Conservation (phyloP, 2,329 filamentous ascomycete genomes). For the Juglanconis juglandina region DNA sequence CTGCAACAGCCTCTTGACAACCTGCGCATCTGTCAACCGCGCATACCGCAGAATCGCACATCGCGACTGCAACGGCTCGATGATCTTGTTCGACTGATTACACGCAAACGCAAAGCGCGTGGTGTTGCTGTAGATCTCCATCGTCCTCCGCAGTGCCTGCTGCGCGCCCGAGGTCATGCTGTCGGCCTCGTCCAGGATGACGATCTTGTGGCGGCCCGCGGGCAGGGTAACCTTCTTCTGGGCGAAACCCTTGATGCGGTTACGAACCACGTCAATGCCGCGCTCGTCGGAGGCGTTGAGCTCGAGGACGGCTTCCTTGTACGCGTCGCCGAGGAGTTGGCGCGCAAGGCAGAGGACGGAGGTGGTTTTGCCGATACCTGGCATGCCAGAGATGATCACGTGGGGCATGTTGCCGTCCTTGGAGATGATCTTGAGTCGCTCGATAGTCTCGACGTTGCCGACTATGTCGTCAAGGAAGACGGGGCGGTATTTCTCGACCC, state of each 20-base stretch:
- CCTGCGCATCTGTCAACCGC: slow-evolving; percentile 84
- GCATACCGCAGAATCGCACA: slow-evolving; percentile 95
- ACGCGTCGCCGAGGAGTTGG: slow-evolving; percentile 85
- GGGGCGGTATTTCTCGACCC: slow-evolving; percentile 98
- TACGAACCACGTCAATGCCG: slow-evolving; percentile 94
- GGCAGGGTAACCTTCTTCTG: slow-evolving; percentile 98
- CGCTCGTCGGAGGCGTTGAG: slow-evolving; percentile 95
- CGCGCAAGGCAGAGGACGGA: slow-evolving; percentile 89
- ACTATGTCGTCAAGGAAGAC: slow-evolving; percentile 95
- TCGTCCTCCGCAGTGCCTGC: slow-evolving; percentile 88
- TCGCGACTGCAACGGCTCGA: slow-evolving; percentile 94
- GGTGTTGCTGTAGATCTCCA: slow-evolving; percentile 98
- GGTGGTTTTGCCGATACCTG: slow-evolving; percentile 97
- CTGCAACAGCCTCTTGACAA: slow-evolving; percentile 85
- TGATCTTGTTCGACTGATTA: slow-evolving; percentile 99
- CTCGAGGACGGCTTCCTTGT: slow-evolving; percentile 96
- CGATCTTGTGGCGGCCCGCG: slow-evolving; percentile 85
- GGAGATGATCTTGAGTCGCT: slow-evolving; percentile 95
- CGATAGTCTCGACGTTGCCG: slow-evolving; percentile 95
- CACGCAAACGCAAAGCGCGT: slow-evolving; percentile 97
- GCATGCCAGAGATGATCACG: slow-evolving; percentile 99
- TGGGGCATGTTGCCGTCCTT: slow-evolving; percentile 99
- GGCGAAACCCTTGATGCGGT: slow-evolving; percentile 96
- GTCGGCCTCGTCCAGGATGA: slow-evolving; percentile 97
- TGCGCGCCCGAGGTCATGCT: slow-evolving; percentile 97